These are phyloP conservation scores for Cadophora malorum DNA, from an alignment of 2,329 filamentous ascomycete genomes.

Conservation along the genomic window DNA sequence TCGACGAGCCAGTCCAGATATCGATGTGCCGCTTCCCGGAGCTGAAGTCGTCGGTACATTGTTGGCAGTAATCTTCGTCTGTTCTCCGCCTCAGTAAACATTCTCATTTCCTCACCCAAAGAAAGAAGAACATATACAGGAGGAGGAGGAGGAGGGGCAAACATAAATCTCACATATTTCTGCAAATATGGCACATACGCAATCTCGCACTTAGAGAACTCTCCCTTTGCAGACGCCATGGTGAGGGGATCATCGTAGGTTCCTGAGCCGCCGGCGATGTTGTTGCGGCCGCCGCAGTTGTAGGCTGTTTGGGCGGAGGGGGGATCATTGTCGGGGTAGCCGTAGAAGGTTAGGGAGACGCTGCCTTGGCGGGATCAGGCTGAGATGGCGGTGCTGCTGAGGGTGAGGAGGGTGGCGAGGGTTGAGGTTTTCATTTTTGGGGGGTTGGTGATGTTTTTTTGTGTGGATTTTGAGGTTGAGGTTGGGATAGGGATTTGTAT, in stretches of 20 bases:
- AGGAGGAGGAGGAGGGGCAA: background rate
- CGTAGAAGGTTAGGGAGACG: slow-evolving; percentile 50
- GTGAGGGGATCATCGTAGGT: slow-evolving; percentile 52
- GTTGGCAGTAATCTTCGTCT: slow-evolving; percentile 17
- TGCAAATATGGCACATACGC: slow-evolving; percentile 52
- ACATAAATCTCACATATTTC: slow-evolving; percentile 48
- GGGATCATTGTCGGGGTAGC: slow-evolving; percentile 50
- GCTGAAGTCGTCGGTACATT: slow-evolving; percentile 25
- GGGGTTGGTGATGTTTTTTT: background rate
- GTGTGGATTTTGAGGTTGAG: too few species aligned
- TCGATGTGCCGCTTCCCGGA: slow-evolving; percentile 45
- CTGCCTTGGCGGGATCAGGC: slow-evolving; percentile 38
- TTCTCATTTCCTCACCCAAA: too few species aligned
- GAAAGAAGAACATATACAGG: background rate
- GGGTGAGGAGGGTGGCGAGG: background rate
- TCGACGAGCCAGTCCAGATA: slow-evolving; percentile 48
- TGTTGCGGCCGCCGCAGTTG: slow-evolving; percentile 47
- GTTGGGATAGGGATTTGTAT: too few species aligned
- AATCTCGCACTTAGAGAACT: slow-evolving; percentile 52
- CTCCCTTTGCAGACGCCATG: slow-evolving; percentile 50
- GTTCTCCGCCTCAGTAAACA: too few species aligned
- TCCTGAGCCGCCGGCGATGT: slow-evolving; percentile 50
- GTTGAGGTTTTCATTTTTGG: slow-evolving; percentile 12
- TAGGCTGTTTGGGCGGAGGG: slow-evolving; percentile 47
- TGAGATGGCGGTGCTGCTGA: slow-evolving; percentile 11